These are phyloP conservation scores for Picochlorum sp. DNA, from an alignment of 139 green algal species.

Conservation along the genomic window DNA sequence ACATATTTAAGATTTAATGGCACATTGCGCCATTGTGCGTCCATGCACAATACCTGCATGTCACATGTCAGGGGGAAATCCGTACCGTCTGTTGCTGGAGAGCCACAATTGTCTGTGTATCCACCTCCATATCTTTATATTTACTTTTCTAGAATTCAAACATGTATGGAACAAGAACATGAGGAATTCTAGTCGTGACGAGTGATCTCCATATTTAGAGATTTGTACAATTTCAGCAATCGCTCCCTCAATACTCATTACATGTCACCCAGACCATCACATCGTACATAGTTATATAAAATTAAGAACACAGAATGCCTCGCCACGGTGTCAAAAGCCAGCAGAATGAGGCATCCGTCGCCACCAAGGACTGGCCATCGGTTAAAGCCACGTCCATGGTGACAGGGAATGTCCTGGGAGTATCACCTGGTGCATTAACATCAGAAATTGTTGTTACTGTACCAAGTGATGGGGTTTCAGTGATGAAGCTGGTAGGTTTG, in stretches of 20 bases:
- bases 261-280: too few species aligned
- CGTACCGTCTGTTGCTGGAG: constrained; percentile 25
- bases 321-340: neutral
- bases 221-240: too few species aligned
- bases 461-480: too few species aligned
- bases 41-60: neutral
- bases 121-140: constrained; percentile 21
- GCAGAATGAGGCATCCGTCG: neutral
- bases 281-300: neutral
- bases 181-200: too few species aligned
- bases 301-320: neutral
- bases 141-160: neutral
- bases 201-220: too few species aligned
- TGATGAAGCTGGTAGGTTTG: too few species aligned
- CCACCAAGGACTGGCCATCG: neutral
- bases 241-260: too few species aligned
- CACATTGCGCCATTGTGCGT: neutral
- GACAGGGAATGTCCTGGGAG: neutral
- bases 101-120: constrained; percentile 15
- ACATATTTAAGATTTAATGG: neutral
- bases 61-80: neutral
- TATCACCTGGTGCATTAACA: neutral
- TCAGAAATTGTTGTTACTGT: neutral
- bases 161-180: too few species aligned
- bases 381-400: neutral